These are phyloP conservation scores for Huntiella abstrusa DNA, from an alignment of 2,329 filamentous ascomycete species.

Conservation along the genomic window DNA sequence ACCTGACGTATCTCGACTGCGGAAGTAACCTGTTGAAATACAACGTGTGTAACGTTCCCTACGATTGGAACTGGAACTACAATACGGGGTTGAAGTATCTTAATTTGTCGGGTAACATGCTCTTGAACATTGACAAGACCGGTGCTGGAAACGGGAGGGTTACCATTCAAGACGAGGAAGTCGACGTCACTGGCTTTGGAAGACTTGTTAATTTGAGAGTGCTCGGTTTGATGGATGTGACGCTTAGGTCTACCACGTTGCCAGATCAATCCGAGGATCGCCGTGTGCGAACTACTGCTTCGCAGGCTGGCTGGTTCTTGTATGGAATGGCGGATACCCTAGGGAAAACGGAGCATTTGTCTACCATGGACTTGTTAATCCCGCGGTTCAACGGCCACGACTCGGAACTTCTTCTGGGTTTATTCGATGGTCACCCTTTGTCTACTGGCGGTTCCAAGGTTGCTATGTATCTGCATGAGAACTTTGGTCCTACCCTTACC, in stretches of 20 bases:
- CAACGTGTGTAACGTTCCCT: slow-evolving; percentile 97
- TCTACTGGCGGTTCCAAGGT: slow-evolving; percentile 85
- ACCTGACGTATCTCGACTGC: slow-evolving; percentile 79
- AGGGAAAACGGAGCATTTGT: slow-evolving; percentile 82
- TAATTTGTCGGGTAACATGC: slow-evolving; percentile 91
- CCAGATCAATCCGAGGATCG: slow-evolving; percentile 91
- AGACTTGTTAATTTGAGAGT: slow-evolving; percentile 68
- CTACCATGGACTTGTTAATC: slow-evolving; percentile 87
- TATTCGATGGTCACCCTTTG: slow-evolving; percentile 88
- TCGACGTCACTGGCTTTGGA: slow-evolving; percentile 63
- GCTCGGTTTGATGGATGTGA: slow-evolving; percentile 93
- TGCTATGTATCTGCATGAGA: slow-evolving; percentile 89
- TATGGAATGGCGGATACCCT: slow-evolving; percentile 97
- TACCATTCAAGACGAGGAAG: slow-evolving; percentile 1
- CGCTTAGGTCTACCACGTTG: slow-evolving; percentile 77
- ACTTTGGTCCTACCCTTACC: slow-evolving; percentile 71
- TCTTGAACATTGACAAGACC: slow-evolving; percentile 70
- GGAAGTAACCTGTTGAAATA: slow-evolving; percentile 93
- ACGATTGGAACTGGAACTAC: slow-evolving; percentile 99
- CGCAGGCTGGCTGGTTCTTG: slow-evolving; percentile 69
- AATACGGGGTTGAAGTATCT: slow-evolving; percentile 89
- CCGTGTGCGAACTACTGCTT: slow-evolving; percentile 92
- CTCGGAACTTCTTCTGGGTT: slow-evolving; percentile 74
- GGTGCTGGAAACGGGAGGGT: not conserved
- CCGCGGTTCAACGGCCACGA: slow-evolving; percentile 81